Evolutionary conservation across 2,329 filamentous ascomycete genomes (phyloP), one percentile per base, ranked within the genome.

Genomic region (Onygenales sp.): DNA sequence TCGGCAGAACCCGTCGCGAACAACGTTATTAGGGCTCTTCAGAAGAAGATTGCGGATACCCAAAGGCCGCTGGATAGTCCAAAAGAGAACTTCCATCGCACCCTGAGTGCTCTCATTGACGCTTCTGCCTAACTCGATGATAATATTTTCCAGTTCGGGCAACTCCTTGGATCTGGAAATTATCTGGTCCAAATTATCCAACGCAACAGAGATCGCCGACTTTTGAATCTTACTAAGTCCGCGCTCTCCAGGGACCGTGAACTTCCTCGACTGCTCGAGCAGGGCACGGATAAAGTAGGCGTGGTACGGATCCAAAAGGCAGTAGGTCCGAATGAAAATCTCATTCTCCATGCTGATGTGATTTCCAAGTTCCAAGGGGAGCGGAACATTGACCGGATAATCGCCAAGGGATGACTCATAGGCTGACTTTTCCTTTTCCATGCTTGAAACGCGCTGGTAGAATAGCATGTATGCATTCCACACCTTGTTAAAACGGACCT

Each of bases 391-490:
- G 9, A 74, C 69, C 7, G 75, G 72, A n/a, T 79, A 72, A 44
- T 77, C 72, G 47, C 83, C 63, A 32, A 71, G 71, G 1, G 61
- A 60, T 8, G 66, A 59, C 50, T 72, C 65, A 60, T 82, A 71
- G 2, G 68, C 62, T 32, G 76, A 69, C 60, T 81, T 77, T 55
- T 81, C 78, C 13, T 69, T 68, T 14, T 76, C 73, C 53, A 91
- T 76, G 4, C 82, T 81, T 0, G 84, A 84, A 3, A 84, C 81
- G 48, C 93, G 83, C 67, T 96, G 87, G 67, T 98, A 98, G 69
- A 98, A 97, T 7, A 98, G 78, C 88, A 98, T 97, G 69, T 98
- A 98, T 10, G 92, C 93, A 66, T 89, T 97, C 75, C 85, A 74
- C 4, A 81, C 79, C 69, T 91, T 92, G 61, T 84, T 81, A 58